Conservation (phyloP, 2,329 filamentous ascomycete species). For the Arthrobotrys conoides region DNA sequence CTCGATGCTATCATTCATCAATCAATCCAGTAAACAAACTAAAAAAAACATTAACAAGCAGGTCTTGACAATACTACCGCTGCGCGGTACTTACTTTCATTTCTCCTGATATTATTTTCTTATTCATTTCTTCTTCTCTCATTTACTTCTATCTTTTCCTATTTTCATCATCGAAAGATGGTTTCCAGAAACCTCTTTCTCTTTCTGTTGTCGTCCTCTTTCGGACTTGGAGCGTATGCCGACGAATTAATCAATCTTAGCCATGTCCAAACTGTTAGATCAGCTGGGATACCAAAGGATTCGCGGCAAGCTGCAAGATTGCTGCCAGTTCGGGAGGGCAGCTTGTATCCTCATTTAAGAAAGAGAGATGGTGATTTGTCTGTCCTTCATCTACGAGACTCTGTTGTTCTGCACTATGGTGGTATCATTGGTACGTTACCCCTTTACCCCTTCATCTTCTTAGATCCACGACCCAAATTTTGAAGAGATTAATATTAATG, state of each 20-base stretch:
- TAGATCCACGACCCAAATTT: neutral
- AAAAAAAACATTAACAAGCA: neutral
- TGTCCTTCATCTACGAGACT: constrained; percentile 6
- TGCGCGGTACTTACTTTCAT: neutral
- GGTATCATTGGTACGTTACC: constrained; percentile 16
- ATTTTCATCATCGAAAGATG: neutral
- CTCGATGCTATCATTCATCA: neutral
- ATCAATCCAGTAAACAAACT: neutral
- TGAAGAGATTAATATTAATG: neutral
- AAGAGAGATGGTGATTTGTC: constrained; percentile 29
- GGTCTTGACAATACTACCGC: neutral
- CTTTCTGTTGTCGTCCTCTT: neutral
- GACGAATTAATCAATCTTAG: neutral
- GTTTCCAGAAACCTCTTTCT: constrained; percentile 1
- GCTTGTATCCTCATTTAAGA: constrained; percentile 18
- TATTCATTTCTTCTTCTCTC: neutral
- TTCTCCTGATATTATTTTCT: neutral
- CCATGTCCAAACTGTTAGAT: neutral
- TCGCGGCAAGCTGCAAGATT: neutral
- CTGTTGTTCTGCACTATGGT: constrained; percentile 16
- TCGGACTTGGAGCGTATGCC: neutral
- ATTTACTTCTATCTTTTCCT: neutral
- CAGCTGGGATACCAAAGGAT: neutral
- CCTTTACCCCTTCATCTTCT: neutral
- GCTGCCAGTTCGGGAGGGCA: constrained; percentile 13